Conservation (phyloP, 2,329 filamentous ascomycete genomes). For the Coccinonectria pachysandricola region DNA sequence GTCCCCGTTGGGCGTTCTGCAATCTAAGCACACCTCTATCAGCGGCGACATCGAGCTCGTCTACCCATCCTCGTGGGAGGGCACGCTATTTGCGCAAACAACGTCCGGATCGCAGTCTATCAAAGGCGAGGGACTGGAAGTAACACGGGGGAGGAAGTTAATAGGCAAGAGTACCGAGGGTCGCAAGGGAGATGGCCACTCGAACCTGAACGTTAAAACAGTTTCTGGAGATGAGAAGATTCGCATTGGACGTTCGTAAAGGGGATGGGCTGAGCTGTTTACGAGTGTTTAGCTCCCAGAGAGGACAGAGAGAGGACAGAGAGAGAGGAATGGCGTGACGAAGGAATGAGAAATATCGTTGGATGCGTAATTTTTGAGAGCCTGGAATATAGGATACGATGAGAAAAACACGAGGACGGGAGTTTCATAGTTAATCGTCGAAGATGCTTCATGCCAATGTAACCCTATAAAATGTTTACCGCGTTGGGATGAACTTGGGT, state of each 20-base stretch:
- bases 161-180: constrained; percentile 24
- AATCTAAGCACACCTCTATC: constrained; percentile 32
- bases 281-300: too few species aligned
- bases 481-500: too few species aligned
- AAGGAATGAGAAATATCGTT: too few species aligned
- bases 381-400: too few species aligned
- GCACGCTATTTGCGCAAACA: constrained; percentile 29
- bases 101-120: constrained; percentile 31
- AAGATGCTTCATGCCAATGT: too few species aligned
- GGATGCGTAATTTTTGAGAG: too few species aligned
- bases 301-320: too few species aligned
- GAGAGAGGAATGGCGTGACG: too few species aligned
- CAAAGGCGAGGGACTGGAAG: constrained; percentile 32
- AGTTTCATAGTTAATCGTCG: too few species aligned
- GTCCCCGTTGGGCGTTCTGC: constrained; percentile 25
- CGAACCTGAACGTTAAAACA: constrained; percentile 21
- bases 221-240: constrained; percentile 22
- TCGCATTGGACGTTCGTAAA: constrained; percentile 13
- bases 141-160: constrained; percentile 23
- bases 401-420: too few species aligned
- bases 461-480: too few species aligned
- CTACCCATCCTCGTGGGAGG: constrained; percentile 42
- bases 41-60: constrained; percentile 32
- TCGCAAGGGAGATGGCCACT: constrained; percentile 31
- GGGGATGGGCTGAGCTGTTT: constrained; percentile 3